These are phyloP conservation scores for Stenocarpella maydis DNA, from an alignment of 2,329 filamentous ascomycete species.

Conservation along the genomic window DNA sequence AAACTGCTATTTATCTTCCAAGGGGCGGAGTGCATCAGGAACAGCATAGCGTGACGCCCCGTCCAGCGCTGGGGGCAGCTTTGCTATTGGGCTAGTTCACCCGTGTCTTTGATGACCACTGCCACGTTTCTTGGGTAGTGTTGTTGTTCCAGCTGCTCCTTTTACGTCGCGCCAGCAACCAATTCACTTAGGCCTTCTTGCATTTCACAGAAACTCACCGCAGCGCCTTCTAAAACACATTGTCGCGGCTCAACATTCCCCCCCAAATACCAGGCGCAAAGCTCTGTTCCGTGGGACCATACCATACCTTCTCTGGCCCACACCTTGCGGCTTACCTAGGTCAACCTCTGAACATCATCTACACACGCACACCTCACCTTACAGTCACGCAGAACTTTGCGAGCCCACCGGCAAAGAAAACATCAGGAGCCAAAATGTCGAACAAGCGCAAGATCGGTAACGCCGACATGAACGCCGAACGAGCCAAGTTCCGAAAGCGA, in stretches of 20 bases:
- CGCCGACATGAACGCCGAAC: neutral
- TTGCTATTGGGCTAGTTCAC: too few relatives aligned
- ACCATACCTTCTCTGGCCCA: too few relatives aligned
- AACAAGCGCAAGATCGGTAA: neutral
- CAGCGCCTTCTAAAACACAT: too few relatives aligned
- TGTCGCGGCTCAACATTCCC: neutral
- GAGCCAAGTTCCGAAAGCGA: neutral
- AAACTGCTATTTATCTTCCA: neutral
- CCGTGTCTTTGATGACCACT: neutral
- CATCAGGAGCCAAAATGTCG: neutral
- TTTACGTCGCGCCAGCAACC: neutral
- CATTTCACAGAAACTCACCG: too few relatives aligned
- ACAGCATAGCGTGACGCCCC: too few relatives aligned
- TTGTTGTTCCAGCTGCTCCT: neutral
- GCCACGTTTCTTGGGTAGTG: neutral
- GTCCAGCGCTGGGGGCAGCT: too few relatives aligned
- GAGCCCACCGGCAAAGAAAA: rapidly evolving
- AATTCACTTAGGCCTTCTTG: neutral
- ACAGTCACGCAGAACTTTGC: neutral
- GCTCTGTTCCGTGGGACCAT: too few relatives aligned
- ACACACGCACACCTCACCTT: too few relatives aligned
- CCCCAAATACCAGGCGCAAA: too few relatives aligned
- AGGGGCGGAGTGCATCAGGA: neutral
- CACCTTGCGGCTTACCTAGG: neutral
- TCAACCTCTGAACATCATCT: too few relatives aligned